phyloP scores from a whole-genome alignment of 352 stramenopile genomes.

The Phytophthora rubi region DNA sequence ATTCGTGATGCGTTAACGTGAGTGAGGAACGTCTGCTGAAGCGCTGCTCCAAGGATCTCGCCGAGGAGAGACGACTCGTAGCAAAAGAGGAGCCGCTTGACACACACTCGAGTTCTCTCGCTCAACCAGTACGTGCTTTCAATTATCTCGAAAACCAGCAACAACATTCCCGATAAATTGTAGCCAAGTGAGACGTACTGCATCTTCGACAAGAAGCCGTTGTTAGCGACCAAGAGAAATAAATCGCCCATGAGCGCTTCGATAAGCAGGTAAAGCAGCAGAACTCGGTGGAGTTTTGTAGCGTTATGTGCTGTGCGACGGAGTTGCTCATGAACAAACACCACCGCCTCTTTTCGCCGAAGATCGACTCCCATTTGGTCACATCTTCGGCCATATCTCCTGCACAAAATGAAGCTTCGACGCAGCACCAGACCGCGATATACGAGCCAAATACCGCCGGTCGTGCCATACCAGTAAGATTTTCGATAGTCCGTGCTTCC shows the following conservation, averaged over 20 bases:
- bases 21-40: slow-evolving; percentile 31
- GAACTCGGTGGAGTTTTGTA: neutral
- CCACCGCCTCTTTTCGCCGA: slow-evolving; percentile 16
- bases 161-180: slow-evolving; percentile 33
- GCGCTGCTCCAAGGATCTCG: slow-evolving; percentile 15
- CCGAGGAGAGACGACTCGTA: slow-evolving; percentile 22
- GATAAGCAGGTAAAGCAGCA: neutral
- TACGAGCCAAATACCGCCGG: slow-evolving; percentile 17
- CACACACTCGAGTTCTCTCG: slow-evolving; percentile 1
- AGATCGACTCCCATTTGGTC: slow-evolving; percentile 11
- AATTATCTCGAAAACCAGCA: slow-evolving; percentile 36
- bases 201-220: slow-evolving; percentile 25
- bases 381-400: slow-evolving; percentile 19
- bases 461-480: slow-evolving; percentile 28
- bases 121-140: slow-evolving; percentile 22
- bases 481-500: slow-evolving; percentile 14
- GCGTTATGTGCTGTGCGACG: neutral
- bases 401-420: slow-evolving; percentile 26
- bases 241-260: slow-evolving; percentile 6
- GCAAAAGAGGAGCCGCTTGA: slow-evolving; percentile 34
- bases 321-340: slow-evolving; percentile 20
- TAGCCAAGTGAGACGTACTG: slow-evolving; percentile 35
- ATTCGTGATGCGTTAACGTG: slow-evolving; percentile 18
- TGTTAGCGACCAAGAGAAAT: slow-evolving; percentile 39
- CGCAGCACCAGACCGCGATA: slow-evolving; percentile 32